Evolutionary conservation across 2,329 filamentous ascomycete genomes (phyloP).

Genomic region (Fusarium nematophilum): DNA sequence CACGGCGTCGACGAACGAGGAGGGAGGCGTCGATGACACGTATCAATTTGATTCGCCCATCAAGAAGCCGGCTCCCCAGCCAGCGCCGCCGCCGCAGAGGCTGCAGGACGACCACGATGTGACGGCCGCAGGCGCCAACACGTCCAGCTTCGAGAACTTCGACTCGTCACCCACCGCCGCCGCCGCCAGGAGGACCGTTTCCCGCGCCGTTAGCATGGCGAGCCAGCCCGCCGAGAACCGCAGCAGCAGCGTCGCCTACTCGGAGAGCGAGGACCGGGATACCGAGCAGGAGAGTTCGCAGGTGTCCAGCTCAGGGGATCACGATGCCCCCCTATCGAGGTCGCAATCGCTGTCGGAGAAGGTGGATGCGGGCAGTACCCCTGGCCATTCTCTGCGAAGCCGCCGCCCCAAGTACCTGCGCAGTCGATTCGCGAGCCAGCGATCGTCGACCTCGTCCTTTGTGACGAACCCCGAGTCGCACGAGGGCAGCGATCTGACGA

Average conservation of each 20-base stretch:
- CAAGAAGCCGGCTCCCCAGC: slow-evolving; percentile 46
- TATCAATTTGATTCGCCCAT: slow-evolving; percentile 65
- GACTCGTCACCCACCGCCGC: slow-evolving; percentile 68
- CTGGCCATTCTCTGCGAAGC: slow-evolving; percentile 59
- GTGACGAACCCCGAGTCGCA: slow-evolving; percentile 63
- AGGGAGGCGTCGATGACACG: slow-evolving; percentile 63
- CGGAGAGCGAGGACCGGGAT: slow-evolving; percentile 40
- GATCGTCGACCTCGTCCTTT: slow-evolving; percentile 71
- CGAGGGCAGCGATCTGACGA: slow-evolving; percentile 78
- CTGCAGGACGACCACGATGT: slow-evolving; percentile 39
- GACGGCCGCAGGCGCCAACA: slow-evolving; percentile 55
- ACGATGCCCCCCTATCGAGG: slow-evolving; percentile 45
- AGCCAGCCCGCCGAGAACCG: slow-evolving; percentile 45
- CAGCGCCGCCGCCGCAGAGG: slow-evolving; percentile 26
- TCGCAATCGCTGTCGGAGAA: slow-evolving; percentile 48
- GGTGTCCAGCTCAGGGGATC: slow-evolving; percentile 44
- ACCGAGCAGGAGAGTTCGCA: slow-evolving; percentile 47
- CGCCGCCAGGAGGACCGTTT: slow-evolving; percentile 64
- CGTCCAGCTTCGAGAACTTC: slow-evolving; percentile 64
- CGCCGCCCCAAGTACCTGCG: slow-evolving; percentile 68
- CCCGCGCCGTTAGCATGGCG: slow-evolving; percentile 61
- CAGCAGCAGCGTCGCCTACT: slow-evolving; percentile 40
- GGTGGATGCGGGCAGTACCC: slow-evolving; percentile 59
- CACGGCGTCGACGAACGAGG: slow-evolving; percentile 53
- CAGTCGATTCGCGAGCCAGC: slow-evolving; percentile 67